A percentile compares a stretch with the other conserved stretches of the same genome.
Evolutionary conservation across 2,329 filamentous ascomycete species (phyloP).

Genomic region (Aspergillus viridinutans): DNA sequence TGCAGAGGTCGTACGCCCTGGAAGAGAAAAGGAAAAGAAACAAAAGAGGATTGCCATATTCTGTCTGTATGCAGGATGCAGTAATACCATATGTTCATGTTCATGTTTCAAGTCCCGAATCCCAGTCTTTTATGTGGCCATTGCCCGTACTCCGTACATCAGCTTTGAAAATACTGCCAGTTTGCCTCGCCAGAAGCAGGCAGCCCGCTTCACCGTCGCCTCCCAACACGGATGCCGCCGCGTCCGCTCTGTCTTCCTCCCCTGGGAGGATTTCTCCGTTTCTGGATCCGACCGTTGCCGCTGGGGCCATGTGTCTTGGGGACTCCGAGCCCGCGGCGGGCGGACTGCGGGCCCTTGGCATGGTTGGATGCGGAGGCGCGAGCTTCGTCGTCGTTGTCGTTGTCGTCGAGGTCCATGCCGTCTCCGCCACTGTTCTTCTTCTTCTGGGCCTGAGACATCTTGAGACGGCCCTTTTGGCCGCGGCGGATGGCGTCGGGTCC

Average conservation of each 20-base stretch:
- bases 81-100: background rate
- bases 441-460: slow-evolving; percentile 49
- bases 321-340: slow-evolving; percentile 24
- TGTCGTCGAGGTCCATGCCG: slow-evolving; percentile 41
- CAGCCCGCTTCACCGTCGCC: slow-evolving; percentile 2
- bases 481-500: slow-evolving; percentile 56
- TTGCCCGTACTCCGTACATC: background rate
- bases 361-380: slow-evolving; percentile 1
- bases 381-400: slow-evolving; percentile 15
- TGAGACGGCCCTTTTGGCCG: slow-evolving; percentile 57
- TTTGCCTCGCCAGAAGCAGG: background rate
- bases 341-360: slow-evolving; percentile 6
- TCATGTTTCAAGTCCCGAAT: background rate
- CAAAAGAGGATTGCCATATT: background rate
- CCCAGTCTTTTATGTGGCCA: background rate
- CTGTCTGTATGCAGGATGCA: background rate
- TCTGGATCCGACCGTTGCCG: slow-evolving; percentile 22
- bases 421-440: slow-evolving; percentile 34
- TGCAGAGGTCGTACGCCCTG: background rate
- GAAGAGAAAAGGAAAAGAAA: background rate
- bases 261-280: slow-evolving; percentile 13
- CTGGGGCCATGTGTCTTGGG: slow-evolving; percentile 24
- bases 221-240: slow-evolving; percentile 12
- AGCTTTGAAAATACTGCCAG: background rate
- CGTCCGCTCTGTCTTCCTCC: slow-evolving; percentile 11